These are phyloP conservation scores for Saururus chinensis DNA, from an alignment of 164 flowering plant species.

Conservation along the genomic window DNA sequence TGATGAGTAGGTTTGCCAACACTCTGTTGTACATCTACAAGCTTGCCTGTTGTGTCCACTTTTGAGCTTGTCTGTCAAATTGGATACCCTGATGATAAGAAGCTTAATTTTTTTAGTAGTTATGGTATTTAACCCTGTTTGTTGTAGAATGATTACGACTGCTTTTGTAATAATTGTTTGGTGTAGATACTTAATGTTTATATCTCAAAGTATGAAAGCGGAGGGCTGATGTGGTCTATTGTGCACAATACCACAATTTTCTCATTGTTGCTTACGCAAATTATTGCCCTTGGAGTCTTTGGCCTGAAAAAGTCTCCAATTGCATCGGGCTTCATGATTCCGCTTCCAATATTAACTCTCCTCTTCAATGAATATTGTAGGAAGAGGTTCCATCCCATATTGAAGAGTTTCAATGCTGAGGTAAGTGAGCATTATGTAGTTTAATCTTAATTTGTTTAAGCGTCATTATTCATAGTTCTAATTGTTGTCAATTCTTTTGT, in stretches of 20 bases:
- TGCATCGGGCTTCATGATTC: slow-evolving; percentile 73
- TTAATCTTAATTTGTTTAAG: not conserved
- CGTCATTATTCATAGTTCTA: not conserved
- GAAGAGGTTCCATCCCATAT: slow-evolving; percentile 66
- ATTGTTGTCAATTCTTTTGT: not conserved
- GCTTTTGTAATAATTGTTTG: not conserved
- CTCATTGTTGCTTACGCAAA: slow-evolving; percentile 71
- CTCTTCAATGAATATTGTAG: slow-evolving; percentile 81
- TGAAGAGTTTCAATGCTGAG: slow-evolving; percentile 44
- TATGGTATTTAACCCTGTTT: too few relatives aligned
- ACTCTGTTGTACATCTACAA: too few relatives aligned
- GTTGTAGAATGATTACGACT: not conserved
- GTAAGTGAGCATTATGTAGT: slow-evolving; percentile 17
- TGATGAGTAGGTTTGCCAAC: too few relatives aligned
- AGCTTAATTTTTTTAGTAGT: too few relatives aligned
- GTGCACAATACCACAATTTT: slow-evolving; percentile 77
- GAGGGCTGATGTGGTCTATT: slow-evolving; percentile 84
- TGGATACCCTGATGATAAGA: too few relatives aligned
- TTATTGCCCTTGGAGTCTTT: slow-evolving; percentile 78
- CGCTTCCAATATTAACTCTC: slow-evolving; percentile 55
- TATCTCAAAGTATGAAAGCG: slow-evolving; percentile 53
- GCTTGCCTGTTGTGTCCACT: too few relatives aligned
- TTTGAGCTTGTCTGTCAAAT: too few relatives aligned
- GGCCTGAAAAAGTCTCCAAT: slow-evolving; percentile 58
- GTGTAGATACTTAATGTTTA: slow-evolving; percentile 85